Base-by-base conservation (phyloP, 495 filamentous ascomycete species). In the Hypoxylon fuscum region DNA sequence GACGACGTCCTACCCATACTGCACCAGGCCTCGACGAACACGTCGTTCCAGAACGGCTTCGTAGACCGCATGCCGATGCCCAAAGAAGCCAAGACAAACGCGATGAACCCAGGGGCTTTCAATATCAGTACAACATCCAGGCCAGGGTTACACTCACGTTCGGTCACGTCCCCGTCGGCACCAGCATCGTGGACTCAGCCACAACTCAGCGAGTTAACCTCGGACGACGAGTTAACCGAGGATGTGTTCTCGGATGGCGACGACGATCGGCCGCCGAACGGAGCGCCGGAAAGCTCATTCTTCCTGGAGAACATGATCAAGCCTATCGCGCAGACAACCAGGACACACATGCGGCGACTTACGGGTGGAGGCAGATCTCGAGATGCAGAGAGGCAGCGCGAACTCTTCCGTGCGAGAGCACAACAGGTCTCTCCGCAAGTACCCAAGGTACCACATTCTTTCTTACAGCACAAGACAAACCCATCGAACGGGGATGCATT, bases 1-100 rank as follows among this genome's bases (percentile, higher is more conserved):
- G 93, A 98, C 69, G 94, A 94, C 68, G 96, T 94, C 10, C 83
- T 93, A 2, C 95, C 95, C 0, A 96, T 98, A 49, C 77, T 98
- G 12, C 87, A 92, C 62, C 91, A 92, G 63, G 79, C 79, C 1
- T 79, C 78, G 2, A 72, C 57, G 25, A 79, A 78, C 49, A 93
- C 90, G 0, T 95, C 92, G 0, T 94, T 98, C 72, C 92, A 97
- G 56, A 94, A 90, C 65, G 90, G 90, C 37, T 93, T 96, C 47
- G 83, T 88, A 1, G 93, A 96, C 64, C 80, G 83, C 15, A 83
- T 88, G n/a, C 72, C 83, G 5, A 40, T 66, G 21, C 61, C 55
- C 68, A 84, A 42, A 66, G 81, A 73, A 76, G 81, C 56, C 76
- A 85, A 58, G 37, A 76, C 83, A 17, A 85, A 85, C 23, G 75